Evolutionary conservation across 768 basidiomycete genomes (phyloP), one percentile per base, ranked within the genome.

Genomic region (Chalciporus sphaerocephalus): DNA sequence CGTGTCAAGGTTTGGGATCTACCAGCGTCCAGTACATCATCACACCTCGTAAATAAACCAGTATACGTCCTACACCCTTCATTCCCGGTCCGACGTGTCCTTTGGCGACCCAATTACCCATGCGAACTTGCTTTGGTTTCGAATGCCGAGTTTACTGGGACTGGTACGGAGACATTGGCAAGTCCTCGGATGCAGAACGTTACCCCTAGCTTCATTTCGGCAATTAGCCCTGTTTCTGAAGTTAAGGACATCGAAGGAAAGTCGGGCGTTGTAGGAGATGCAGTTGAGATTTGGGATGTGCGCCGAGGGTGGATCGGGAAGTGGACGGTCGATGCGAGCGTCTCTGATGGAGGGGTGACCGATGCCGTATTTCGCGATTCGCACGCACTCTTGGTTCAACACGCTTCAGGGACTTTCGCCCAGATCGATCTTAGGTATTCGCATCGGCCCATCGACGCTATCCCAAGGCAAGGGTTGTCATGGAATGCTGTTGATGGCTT

Each of bases 281-380:
- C 80, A 0, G 73, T 90, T 23, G 89, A 92, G 55, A 83, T 92
- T 18, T 93, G 91, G 91, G 90, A 93, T 60, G 86, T 87, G 2
- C 73, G 90, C 43, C 71, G 91, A 37, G 77, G 79, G 0, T 88
- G 85, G 78, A 74, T 92, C 39, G 83, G 86, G 5, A 93, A 92
- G 65, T 92, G 90, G 85, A 75, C 78, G 3, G 76, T 91, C 10
- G 74, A 72, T 17, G 79, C 81, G 12, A 80, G 79, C 11, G 71
- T 76, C 5, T 70, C 69, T 1, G 89, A 92, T 47, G 85, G 88
- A 5, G 82, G 83, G 18, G 80, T 86, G 3, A 83, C 83, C 11
- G 90, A 89, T 54, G 68, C 86, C 20, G 73, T 70, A 17, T 91
- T 89, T 57, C 72, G 75, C 0, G 83, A 84, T 55, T 78, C 85